Evolutionary conservation across 1,284 basidiomycete genomes (phyloP), one percentile per base, ranked within the genome.

Genomic region (Cryptococcus jaspeensis): DNA sequence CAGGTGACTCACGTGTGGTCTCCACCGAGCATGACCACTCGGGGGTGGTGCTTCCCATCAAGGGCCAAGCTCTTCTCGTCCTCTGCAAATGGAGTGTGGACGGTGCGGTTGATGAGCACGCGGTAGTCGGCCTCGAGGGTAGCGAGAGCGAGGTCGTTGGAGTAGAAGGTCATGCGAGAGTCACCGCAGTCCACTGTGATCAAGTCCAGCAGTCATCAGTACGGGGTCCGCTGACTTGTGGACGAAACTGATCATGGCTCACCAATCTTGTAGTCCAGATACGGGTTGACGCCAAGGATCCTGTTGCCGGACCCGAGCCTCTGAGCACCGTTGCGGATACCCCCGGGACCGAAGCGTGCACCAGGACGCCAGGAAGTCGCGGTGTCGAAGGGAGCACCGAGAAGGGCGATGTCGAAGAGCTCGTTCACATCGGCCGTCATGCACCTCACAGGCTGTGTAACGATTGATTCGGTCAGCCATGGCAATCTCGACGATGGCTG

Each of bases 301-400:
- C 88, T 70, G 0, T 85, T 87, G 23, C 56, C 62, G 12, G 64
- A 60, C 13, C 83, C 77, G 64, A 89, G 85, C 51, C 89, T 79
- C 52, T 87, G 81, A 66, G 86, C 87, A 4, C 88, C 88, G 9
- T 86, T 85, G 35, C 89, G 85, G 65, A 91, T 91, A 6, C 86
- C 89, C 66, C 83, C 84, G 2, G 89, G 89, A 11, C 89, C 89
- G 78, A 91, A 91, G 3, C 89, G 83, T 25, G 89, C 89, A 57
- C 87, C 87, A 51, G 87, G 83, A 56, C 88, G 79, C 66, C 87
- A 89, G 1, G 81, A 81, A 16, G 86, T 85, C 1, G 80, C 83
- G 4, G 88, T 90, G 66, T 91, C 89, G 67, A 91, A 90, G 0
- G 89, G 89, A 79, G 90, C 84, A 6, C 89, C 90, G 8, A 91